A percentile compares a stretch with the other conserved stretches of the same genome.
These are phyloP conservation scores for Populus ilicifolia DNA, from an alignment of 345 rosid species.

Conservation along the genomic window DNA sequence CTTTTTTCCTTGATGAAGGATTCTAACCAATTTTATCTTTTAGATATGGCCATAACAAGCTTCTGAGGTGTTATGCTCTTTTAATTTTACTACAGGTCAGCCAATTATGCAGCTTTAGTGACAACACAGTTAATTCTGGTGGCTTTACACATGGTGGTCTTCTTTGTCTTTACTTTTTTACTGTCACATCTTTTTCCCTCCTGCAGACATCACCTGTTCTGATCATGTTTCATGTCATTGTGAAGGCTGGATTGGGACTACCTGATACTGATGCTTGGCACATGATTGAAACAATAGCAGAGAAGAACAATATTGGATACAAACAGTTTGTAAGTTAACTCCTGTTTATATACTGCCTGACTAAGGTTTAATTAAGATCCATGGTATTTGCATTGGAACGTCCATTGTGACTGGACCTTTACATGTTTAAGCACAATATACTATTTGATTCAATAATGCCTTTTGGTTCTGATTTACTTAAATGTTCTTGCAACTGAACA, in stretches of 20 bases:
- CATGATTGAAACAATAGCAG: constrained; percentile 90
- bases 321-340: constrained; percentile 68
- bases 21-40: neutral
- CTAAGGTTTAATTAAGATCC: neutral
- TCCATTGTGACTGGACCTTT: neutral
- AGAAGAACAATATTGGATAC: constrained; percentile 77
- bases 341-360: constrained; percentile 1
- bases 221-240: constrained; percentile 17
- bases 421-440: constrained; percentile 8
- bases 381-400: neutral
- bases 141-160: constrained; percentile 84
- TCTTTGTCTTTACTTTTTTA: constrained; percentile 17
- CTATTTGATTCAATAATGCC: neutral
- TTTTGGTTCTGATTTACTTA: neutral
- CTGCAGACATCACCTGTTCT: neutral
- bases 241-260: constrained; percentile 92
- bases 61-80: constrained; percentile 2
- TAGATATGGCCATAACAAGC: neutral
- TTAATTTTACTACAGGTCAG: constrained; percentile 42
- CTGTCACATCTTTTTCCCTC: constrained; percentile 7
- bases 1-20: neutral
- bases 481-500: neutral
- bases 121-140: constrained; percentile 74
- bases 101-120: constrained; percentile 81
- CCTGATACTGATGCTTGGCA: constrained; percentile 88